Base-by-base conservation (phyloP, 768 basidiomycete genomes). In the Rhodotorula taiwanensis region DNA sequence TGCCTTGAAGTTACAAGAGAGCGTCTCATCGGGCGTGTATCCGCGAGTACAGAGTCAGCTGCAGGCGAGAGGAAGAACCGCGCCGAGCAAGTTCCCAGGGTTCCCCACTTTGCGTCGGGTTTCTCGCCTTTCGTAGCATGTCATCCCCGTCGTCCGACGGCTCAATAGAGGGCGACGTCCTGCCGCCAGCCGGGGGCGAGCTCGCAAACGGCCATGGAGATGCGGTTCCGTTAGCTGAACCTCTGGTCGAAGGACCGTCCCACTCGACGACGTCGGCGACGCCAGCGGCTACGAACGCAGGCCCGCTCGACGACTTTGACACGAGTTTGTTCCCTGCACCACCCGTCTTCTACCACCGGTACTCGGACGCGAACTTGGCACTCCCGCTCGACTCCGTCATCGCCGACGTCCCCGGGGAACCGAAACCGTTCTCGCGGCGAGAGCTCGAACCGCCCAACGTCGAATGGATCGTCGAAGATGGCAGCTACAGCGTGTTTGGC, bases 401-500 rank as follows among this genome's bases (percentile, higher is more conserved):
- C 54, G 20, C 51, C 6, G 41, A 58, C 18, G 55, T 60, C 0
- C 57, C 58, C 2, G 55, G 31, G 81, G 78, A 60, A 51, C 72
- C 49, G 31, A 65, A 2, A 30, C 60, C 45, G 80, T 85, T 66
- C 83, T 84, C 34, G 73, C 78, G 5, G 69, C 65, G 14, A 67
- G 78, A 50, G 79, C 80, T 94, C 15, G 87, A 91, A 73, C 89
- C 86, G 76, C 91, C 91, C 42, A 82, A 89, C 49, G 84, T 87
- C 20, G 90, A 92, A 72, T 92, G 90, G 89, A 87, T 94, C 55
- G 79, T 88, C 2, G 87, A 91, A 69, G 88, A 89, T 64, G 86
- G 86, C 2, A 79, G 83, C 65, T 94, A 89, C 74, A 81, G 82
- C 55, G 86, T 85, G 21, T 94, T 86, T 76, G 89, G 88, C n/a